Conservation (phyloP, 768 basidiomycete species). For the Nidularia pulvinata region DNA sequence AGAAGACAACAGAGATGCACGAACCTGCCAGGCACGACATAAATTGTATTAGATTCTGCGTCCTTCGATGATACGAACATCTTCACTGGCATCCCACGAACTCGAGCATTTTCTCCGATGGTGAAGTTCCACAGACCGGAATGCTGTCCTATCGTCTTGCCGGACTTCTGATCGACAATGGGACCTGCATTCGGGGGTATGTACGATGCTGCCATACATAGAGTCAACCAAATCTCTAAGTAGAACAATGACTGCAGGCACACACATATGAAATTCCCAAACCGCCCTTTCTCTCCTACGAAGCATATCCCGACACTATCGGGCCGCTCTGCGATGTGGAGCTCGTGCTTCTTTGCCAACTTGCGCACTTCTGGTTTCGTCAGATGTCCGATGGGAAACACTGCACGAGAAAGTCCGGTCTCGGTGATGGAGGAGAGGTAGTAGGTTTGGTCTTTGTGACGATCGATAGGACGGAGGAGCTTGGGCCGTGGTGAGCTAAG, state of each 20-base stretch:
- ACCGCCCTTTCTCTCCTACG: constrained; percentile 77
- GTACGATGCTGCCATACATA: constrained; percentile 62
- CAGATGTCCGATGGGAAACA: constrained; percentile 76
- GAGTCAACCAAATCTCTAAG: neutral
- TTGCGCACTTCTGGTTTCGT: constrained; percentile 73
- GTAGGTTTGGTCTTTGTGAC: constrained; percentile 88
- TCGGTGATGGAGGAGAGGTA: constrained; percentile 84
- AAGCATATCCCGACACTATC: constrained; percentile 98
- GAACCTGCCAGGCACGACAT: constrained; percentile 75
- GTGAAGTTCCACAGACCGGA: constrained; percentile 84
- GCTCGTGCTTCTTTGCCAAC: constrained; percentile 57
- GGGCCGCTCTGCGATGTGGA: constrained; percentile 73
- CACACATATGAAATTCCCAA: constrained; percentile 74
- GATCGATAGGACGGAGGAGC: constrained; percentile 56
- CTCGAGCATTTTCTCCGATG: constrained; percentile 76
- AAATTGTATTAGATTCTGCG: constrained; percentile 56
- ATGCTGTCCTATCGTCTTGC: constrained; percentile 59
- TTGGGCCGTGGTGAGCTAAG: constrained; percentile 35
- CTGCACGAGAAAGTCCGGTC: constrained; percentile 55
- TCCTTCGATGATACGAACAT: constrained; percentile 83
- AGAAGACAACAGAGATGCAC: constrained; percentile 10
- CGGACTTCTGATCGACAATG: constrained; percentile 59
- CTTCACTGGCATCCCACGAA: constrained; percentile 58
- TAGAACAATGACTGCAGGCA: neutral
- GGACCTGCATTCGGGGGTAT: constrained; percentile 67